phyloP scores from a whole-genome alignment of 1,284 basidiomycete species.

The Schizophyllum commune region DNA sequence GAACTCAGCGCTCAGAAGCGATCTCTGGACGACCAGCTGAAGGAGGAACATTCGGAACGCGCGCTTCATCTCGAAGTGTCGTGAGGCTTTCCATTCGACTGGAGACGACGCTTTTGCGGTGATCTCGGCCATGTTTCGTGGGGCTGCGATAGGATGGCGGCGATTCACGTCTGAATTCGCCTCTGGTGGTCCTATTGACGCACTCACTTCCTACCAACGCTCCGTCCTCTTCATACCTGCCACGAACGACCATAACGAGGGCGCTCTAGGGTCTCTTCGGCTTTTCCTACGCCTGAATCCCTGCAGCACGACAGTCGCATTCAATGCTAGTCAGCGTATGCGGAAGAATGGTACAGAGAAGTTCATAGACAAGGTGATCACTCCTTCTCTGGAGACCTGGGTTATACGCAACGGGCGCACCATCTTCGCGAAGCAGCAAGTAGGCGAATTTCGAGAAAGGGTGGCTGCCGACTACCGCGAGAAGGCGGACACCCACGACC shows the following conservation, averaged over 20 bases:
- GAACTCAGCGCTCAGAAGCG: no score
- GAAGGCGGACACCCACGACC: no score
- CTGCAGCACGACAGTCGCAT: no score
- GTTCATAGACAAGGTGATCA: no score
- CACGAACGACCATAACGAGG: conserved; percentile 17
- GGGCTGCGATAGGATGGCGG: conserved; percentile 12
- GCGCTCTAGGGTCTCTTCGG: conserved; percentile 11
- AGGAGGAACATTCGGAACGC: conserved; percentile 3
- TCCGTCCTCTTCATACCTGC: conserved; percentile 11
- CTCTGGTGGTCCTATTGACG: conserved; percentile 9
- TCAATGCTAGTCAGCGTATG: no score
- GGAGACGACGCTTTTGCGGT: conserved; percentile 7
- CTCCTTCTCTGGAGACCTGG: no score
- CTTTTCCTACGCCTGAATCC: not conserved
- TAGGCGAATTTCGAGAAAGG: no score
- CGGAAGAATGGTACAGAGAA: no score
- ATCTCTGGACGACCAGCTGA: no score
- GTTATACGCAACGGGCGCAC: no score
- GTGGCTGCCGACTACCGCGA: no score
- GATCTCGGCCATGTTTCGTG: conserved; percentile 12
- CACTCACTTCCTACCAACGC: conserved; percentile 4
- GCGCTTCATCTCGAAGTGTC: conserved; percentile 6
- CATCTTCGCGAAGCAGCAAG: no score
- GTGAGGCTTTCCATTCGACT: conserved; percentile 1
- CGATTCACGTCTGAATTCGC: conserved; percentile 14